Conservation (phyloP, 805 yeast species). For the Hanseniaspora mollemarum region DNA sequence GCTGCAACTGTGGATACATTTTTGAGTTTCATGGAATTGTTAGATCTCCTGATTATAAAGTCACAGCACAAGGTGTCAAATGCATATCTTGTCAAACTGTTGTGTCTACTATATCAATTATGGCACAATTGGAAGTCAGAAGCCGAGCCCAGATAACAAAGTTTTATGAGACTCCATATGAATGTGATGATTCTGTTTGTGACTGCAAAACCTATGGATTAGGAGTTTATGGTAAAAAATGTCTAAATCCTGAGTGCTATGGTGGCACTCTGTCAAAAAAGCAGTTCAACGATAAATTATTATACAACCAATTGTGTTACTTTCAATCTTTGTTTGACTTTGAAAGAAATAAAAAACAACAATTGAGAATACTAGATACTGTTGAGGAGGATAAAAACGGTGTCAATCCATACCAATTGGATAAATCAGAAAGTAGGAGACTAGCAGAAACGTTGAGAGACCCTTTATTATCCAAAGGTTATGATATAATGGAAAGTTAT, state of each 20-base stretch:
- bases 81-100: constrained; percentile 51
- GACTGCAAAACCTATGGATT: constrained; percentile 70
- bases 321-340: constrained; percentile 69
- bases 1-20: constrained; percentile 45
- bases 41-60: constrained; percentile 46
- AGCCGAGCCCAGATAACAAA: constrained; percentile 57
- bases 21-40: constrained; percentile 69
- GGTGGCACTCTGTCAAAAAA: constrained; percentile 59
- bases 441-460: constrained; percentile 40
- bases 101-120: constrained; percentile 44
- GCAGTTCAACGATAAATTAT: constrained; percentile 61
- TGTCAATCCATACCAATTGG: constrained; percentile 26
- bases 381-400: constrained; percentile 27
- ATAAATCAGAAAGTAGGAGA: constrained; percentile 51
- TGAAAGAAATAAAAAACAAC: constrained; percentile 54
- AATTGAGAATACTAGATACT: constrained; percentile 44
- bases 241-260: constrained; percentile 50
- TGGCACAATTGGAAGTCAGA: constrained; percentile 62
- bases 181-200: constrained; percentile 78
- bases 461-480: constrained; percentile 38
- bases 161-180: constrained; percentile 79
- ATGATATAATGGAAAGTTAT: constrained; percentile 55
- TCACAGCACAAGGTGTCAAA: constrained; percentile 57
- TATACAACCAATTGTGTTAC: constrained; percentile 78
- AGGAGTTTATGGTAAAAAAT: constrained; percentile 78